A percentile compares a stretch with the other conserved stretches of the same genome.
Evolutionary conservation across 1,284 basidiomycete species (phyloP).

Genomic region (Sphagnurus paluster): DNA sequence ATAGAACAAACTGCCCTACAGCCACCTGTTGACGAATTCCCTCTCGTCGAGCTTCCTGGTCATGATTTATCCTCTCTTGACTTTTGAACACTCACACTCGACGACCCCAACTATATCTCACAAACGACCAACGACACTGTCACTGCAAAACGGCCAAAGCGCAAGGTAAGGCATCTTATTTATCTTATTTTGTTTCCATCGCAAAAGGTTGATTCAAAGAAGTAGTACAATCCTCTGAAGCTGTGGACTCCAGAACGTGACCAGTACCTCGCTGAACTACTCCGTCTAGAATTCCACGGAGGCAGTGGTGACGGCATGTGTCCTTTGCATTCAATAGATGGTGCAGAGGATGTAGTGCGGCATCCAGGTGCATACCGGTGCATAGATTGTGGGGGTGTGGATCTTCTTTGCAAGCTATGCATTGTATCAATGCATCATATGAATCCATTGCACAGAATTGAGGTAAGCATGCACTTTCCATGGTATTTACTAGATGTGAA

Average conservation of each 20-base stretch:
- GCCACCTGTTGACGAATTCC: no score
- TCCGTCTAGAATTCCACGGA: background rate
- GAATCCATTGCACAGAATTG: constrained; percentile 14
- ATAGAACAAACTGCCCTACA: no score
- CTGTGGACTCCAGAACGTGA: background rate
- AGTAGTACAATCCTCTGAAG: background rate
- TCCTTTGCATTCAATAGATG: background rate
- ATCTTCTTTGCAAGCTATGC: constrained; percentile 11
- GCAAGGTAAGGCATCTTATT: background rate
- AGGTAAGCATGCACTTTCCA: no score
- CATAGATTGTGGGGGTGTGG: constrained; percentile 4
- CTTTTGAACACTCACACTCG: no score
- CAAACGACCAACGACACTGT: no score
- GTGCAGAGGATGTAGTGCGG: background rate
- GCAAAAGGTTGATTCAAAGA: background rate
- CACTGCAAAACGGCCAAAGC: background rate
- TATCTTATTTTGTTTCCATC: background rate
- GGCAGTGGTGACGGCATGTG: background rate
- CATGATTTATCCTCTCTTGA: no score
- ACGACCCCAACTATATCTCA: no score
- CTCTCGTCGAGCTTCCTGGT: no score
- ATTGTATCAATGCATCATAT: constrained; percentile 1
- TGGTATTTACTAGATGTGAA: no score
- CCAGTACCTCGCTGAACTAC: background rate
- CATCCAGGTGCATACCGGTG: constrained; percentile 7